Percentiles rank a stretch among this genome's conserved stretches.
These are phyloP conservation scores for Cadophora luteo-olivacea DNA, from an alignment of 2,329 filamentous ascomycete species.

Conservation along the genomic window DNA sequence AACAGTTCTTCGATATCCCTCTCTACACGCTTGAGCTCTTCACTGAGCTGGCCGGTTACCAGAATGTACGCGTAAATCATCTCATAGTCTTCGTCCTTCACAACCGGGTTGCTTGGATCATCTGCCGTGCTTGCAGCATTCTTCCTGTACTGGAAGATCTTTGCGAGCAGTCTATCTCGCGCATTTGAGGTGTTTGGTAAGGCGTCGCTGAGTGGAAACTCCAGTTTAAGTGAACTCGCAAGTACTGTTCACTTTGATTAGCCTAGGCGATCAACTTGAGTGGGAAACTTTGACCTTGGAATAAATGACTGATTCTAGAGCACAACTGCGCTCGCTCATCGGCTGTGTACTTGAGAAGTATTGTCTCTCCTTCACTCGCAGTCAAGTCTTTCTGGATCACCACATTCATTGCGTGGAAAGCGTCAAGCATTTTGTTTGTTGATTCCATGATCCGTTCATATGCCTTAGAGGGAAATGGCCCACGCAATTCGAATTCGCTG, in stretches of 20 bases:
- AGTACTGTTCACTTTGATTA: slow-evolving; percentile 61
- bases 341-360: slow-evolving; percentile 79
- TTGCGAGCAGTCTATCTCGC: slow-evolving; percentile 82
- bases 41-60: slow-evolving; percentile 70
- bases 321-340: slow-evolving; percentile 82
- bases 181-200: slow-evolving; percentile 82
- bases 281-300: slow-evolving; percentile 49
- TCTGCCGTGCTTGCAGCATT: slow-evolving; percentile 47
- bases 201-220: slow-evolving; percentile 90
- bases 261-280: slow-evolving; percentile 32
- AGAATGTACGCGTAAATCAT: slow-evolving; percentile 89
- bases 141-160: slow-evolving; percentile 86
- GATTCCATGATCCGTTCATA: slow-evolving; percentile 78
- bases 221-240: slow-evolving; percentile 90
- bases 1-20: slow-evolving; percentile 68
- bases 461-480: slow-evolving; percentile 80
- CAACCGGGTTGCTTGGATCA: slow-evolving; percentile 36
- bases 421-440: slow-evolving; percentile 85
- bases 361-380: slow-evolving; percentile 80
- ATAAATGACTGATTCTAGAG: slow-evolving; percentile 88
- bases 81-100: slow-evolving; percentile 84
- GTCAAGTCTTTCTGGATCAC: slow-evolving; percentile 82
- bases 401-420: slow-evolving; percentile 95
- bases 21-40: slow-evolving; percentile 66
- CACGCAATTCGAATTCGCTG: slow-evolving; percentile 88